Evolutionary conservation across 352 stramenopile species (phyloP).

Genomic region (Thalassiosira mediterranea): DNA sequence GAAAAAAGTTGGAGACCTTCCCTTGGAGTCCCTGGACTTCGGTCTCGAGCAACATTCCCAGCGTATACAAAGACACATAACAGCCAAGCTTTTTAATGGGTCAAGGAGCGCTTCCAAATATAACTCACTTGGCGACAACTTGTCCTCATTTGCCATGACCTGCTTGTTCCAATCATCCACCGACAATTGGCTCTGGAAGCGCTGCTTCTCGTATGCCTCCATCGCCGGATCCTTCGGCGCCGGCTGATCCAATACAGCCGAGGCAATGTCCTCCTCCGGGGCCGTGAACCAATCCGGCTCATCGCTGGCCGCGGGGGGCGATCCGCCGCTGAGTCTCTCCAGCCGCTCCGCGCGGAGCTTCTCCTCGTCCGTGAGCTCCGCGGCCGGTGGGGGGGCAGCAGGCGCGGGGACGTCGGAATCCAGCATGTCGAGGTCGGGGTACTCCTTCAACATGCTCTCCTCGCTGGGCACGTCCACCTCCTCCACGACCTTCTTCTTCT

Average conservation of each 20-base stretch:
- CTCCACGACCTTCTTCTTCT: slow-evolving; percentile 59
- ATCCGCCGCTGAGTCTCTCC: slow-evolving; percentile 33
- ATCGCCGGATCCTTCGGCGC: slow-evolving; percentile 13
- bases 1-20: too few relatives aligned
- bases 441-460: slow-evolving; percentile 16
- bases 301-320: not conserved
- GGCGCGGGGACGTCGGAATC: slow-evolving; percentile 18
- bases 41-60: too few relatives aligned
- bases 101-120: too few relatives aligned
- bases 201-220: slow-evolving; percentile 41
- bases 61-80: too few relatives aligned
- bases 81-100: too few relatives aligned
- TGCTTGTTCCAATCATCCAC: slow-evolving; percentile 73
- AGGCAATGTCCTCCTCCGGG: slow-evolving; percentile 42
- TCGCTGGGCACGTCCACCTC: not conserved
- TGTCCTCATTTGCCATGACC: slow-evolving; percentile 72
- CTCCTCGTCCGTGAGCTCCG: slow-evolving; percentile 12
- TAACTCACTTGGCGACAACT: slow-evolving; percentile 56
- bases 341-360: slow-evolving; percentile 51
- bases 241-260: slow-evolving; percentile 30
- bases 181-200: slow-evolving; percentile 75
- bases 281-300: slow-evolving; percentile 50
- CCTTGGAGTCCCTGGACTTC: too few relatives aligned
- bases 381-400: not conserved
- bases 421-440: slow-evolving; percentile 67